These are phyloP conservation scores for Patellifolia procumbens DNA, from an alignment of 179 eudicot genomes.

Conservation along the genomic window DNA sequence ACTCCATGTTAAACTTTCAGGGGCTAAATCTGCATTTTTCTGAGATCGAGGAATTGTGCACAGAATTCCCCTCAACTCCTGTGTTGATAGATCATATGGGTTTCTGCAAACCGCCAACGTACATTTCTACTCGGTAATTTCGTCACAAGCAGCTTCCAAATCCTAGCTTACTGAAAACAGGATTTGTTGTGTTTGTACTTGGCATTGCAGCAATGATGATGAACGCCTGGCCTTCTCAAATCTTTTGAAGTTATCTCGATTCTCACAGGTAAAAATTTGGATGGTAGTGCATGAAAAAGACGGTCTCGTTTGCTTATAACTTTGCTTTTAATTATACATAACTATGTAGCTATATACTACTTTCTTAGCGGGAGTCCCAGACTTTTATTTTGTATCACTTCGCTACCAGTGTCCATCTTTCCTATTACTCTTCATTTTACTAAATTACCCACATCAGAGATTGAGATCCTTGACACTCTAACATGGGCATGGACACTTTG, in stretches of 20 bases:
- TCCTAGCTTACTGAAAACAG: slow-evolving; percentile 3
- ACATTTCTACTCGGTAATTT: slow-evolving; percentile 23
- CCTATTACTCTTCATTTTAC: neutral
- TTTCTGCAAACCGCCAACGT: slow-evolving; percentile 85
- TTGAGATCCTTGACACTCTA: too few relatives aligned
- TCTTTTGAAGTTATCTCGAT: slow-evolving; percentile 69
- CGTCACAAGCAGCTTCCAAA: neutral
- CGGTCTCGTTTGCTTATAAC: neutral
- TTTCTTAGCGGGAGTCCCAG: too few relatives aligned
- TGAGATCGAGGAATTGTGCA: slow-evolving; percentile 72
- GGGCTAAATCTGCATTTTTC: slow-evolving; percentile 75
- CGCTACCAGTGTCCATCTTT: too few relatives aligned
- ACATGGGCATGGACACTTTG: too few relatives aligned
- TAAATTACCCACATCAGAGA: neutral
- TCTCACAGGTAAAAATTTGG: slow-evolving; percentile 61
- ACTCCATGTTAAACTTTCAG: slow-evolving; percentile 41
- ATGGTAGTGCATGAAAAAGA: neutral
- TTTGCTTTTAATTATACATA: neutral
- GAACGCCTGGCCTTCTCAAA: slow-evolving; percentile 52
- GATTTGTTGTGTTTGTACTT: slow-evolving; percentile 6
- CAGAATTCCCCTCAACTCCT: slow-evolving; percentile 65
- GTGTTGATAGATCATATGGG: slow-evolving; percentile 88
- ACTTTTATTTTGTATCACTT: too few relatives aligned
- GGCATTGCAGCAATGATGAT: slow-evolving; percentile 55
- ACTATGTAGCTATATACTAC: neutral